Base-by-base conservation (phyloP, 495 filamentous ascomycete species). In the Hypoxylon crocopeplum region DNA sequence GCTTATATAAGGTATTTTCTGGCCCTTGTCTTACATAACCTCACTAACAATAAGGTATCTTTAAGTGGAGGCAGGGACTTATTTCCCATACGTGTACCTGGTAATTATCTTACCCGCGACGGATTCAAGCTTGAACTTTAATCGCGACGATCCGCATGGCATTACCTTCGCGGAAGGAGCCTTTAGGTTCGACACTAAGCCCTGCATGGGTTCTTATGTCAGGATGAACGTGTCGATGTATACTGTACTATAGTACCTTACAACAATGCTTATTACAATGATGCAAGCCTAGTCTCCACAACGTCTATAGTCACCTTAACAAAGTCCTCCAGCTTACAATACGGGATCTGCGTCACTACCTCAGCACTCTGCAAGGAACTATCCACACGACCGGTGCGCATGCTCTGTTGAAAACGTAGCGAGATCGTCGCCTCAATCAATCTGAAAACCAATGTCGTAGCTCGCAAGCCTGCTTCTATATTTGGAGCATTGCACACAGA, bases 111-210 rank as follows among this genome's bases (percentile, higher is more conserved):
- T 40, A 63, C 29, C 40, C 52, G 48, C 48, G 59, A 48, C 36
- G 60, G 60, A 64, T 64, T 64, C 60, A 64, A 58, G 42, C 60
- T 64, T 64, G 48, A 64, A 58, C 42, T 63, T 41, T 39, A 36
- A 56, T 40, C 48, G 59, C 15, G 60, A 7, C 48, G 60, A 53
- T 64, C 60, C 54, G 37, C 60, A 58, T 59, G 49, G 53, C 48
- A 59, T 59, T 48, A 19, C 33, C 16, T 27, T 59, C 36, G 47
- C 60, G 60, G 60, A 58, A 64, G 60, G 60, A 64, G 60, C 60
- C 60, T 64, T 64, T 58, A 64, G 32, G 60, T 64, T 63, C 39
- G 21, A 29, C 60, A 55, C 60, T 64, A 64, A 64, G 60, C 60
- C 60, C 8, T 27, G 11, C 13, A 30, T 32, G 15, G 3, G 8